A percentile compares a stretch with the other conserved stretches of the same genome.
Evolutionary conservation across 202 grass and related monocot genomes (phyloP).

Genomic region (Carex arenaria): DNA sequence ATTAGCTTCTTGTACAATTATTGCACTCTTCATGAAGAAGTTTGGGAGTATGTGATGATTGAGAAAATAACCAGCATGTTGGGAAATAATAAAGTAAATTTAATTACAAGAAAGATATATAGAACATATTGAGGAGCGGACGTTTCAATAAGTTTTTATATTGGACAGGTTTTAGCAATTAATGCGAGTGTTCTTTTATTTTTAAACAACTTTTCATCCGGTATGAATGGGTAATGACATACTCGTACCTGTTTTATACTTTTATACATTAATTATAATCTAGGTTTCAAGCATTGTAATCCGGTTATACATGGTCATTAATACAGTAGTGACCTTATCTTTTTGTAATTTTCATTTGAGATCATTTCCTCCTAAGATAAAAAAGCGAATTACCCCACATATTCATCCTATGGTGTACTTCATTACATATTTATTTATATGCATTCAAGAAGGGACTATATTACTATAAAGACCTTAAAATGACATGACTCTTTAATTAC

Average conservation of each 20-base stretch:
- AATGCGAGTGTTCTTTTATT: too few relatives aligned
- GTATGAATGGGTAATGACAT: not conserved
- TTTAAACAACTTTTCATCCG: not conserved
- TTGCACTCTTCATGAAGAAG: conserved; percentile 9
- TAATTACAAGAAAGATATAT: not conserved
- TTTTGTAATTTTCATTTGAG: not conserved
- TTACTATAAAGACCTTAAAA: not conserved
- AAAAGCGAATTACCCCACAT: not conserved
- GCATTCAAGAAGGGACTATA: not conserved
- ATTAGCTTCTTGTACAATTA: not conserved
- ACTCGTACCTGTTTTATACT: not conserved
- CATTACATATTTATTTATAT: not conserved
- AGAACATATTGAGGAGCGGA: not conserved
- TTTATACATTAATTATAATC: not conserved
- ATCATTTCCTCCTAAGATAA: not conserved
- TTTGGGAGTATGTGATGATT: conserved; percentile 2
- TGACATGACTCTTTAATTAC: not conserved
- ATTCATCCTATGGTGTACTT: not conserved
- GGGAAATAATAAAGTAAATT: not conserved
- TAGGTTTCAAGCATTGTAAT: not conserved
- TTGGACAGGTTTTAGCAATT: not conserved
- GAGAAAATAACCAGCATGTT: not conserved
- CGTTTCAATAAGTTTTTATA: not conserved
- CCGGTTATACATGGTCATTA: not conserved
- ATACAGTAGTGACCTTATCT: not conserved